Conservation (phyloP, 2,329 filamentous ascomycete species). For the Trichoderma semiorbis region DNA sequence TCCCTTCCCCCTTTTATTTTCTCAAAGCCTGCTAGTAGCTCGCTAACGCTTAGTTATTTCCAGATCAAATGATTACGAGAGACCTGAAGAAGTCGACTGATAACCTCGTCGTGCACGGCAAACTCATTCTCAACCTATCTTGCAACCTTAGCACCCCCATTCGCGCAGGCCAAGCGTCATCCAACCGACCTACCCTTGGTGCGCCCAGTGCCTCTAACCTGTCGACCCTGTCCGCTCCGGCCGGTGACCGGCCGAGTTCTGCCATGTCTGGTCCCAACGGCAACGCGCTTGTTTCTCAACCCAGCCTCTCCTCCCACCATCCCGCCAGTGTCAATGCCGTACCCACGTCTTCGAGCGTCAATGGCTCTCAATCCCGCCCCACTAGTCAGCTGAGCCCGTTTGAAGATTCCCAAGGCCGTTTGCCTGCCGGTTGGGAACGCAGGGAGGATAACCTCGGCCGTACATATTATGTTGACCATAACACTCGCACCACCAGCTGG, state of each 20-base stretch:
- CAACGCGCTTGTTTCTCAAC: slow-evolving; percentile 38
- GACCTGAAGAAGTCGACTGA: slow-evolving; percentile 98
- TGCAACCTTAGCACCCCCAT: slow-evolving; percentile 78
- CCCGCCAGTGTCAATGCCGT: slow-evolving; percentile 47
- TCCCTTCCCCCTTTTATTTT: background rate
- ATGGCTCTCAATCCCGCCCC: slow-evolving; percentile 33
- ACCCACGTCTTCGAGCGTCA: slow-evolving; percentile 26
- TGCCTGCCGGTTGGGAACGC: slow-evolving; percentile 93
- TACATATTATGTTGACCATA: slow-evolving; percentile 98
- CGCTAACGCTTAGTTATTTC: slow-evolving; percentile 25
- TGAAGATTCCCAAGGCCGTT: slow-evolving; percentile 88
- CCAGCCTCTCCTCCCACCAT: slow-evolving; percentile 41
- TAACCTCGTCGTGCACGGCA: slow-evolving; percentile 95
- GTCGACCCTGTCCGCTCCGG: slow-evolving; percentile 43
- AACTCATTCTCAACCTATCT: slow-evolving; percentile 93
- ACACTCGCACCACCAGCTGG: slow-evolving; percentile 95
- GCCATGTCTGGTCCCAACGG: slow-evolving; percentile 51
- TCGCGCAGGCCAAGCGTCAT: slow-evolving; percentile 46
- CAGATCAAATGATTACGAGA: slow-evolving; percentile 96
- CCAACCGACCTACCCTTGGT: slow-evolving; percentile 45
- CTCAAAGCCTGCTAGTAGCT: background rate
- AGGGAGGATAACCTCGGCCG: slow-evolving; percentile 91
- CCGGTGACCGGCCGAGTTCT: slow-evolving; percentile 48
- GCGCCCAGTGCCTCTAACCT: slow-evolving; percentile 43
- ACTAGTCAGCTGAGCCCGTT: slow-evolving; percentile 73